Base-by-base conservation (phyloP, 2,329 filamentous ascomycete genomes). In the Phyllosticta paracitricarpa region DNA sequence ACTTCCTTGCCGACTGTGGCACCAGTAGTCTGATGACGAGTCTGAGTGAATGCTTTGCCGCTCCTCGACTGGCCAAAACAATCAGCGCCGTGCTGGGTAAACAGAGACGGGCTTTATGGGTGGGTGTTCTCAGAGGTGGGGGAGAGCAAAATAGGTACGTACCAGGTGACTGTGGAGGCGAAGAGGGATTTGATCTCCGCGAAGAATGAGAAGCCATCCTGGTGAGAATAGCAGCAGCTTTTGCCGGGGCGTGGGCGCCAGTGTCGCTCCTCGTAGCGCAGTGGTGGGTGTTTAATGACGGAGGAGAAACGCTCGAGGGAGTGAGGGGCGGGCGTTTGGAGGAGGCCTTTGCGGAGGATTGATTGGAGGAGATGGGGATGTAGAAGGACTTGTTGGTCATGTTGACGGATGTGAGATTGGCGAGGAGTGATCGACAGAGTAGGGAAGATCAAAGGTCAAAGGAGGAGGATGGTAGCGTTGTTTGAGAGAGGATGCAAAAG, bases 301-400 rank as follows among this genome's bases (percentile, higher is more conserved):
- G 75, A 57, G 76, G 76, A 48, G 76, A 77, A 40, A 77, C 75
- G 55, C 75, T 77, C 28, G 76, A 76, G 63, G 76, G 75, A 57
- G 75, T 77, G 61, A 78, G 71, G 68, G 76, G 75, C 61, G 75
- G 74, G 54, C 76, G 74, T 62, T 75, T 72, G 66, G 68, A 73
- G 67, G 66, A 69, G 66, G 71, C 68, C 67, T 69, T 68, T 51
- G 58, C 54, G 57, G 69, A 65, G 40, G 72, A 71, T 62, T 71
- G 67, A 61, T 71, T 71, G 28, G 71, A 70, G 55, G 72, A 71
- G 33, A 74, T 70, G 61, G 72, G 71, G 65, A 71, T 73, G 69
- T 74, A 74, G 67, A 72, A 73, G 14, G 33, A 40, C 64, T 68
- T 67, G 61, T 65, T 69, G 51, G 72, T 67, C 73, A 75, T 75